Base-by-base conservation (phyloP, 176 grass and related monocot species). In the Themeda triandra region DNA sequence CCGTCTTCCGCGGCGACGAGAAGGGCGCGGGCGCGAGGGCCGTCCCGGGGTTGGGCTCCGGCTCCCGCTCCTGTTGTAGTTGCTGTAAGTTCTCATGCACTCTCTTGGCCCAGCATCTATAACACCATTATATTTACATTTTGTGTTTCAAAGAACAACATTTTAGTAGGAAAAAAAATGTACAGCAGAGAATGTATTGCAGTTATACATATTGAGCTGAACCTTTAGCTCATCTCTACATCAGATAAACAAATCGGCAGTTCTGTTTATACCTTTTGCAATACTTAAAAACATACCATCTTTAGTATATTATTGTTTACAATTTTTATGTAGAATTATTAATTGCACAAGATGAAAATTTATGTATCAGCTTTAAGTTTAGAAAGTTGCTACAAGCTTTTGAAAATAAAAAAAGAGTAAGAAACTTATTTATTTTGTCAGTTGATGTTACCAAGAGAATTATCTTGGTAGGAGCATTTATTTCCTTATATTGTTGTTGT, bases 31-130 rank as follows among this genome's bases (percentile, higher is more conserved):
- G n/a, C n/a, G n/a, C n/a, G n/a, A n/a, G n/a, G n/a, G n/a, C n/a
- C n/a, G n/a, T n/a, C n/a, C n/a, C n/a, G n/a, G n/a, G n/a, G n/a
- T n/a, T n/a, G n/a, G n/a, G n/a, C n/a, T n/a, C n/a, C n/a, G n/a
- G n/a, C n/a, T n/a, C n/a, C n/a, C n/a, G 2, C 95, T 54, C 96
- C 91, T 17, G 18, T 95, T 59, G 83, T 98, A 13, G 87, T 98
- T 72, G 93, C 78, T 60, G 93, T 95, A 92, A 98, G 93, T 95
- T 79, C 10, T 21, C 9, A 80, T 84, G 3, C 59, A 81, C 29
- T 75, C 30, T 73, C 60, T 65, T 81, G 24, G 32, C 69, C 80
- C 45, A 23, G 30, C 46, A 54, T 75, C 23, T 75, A 77, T 78
- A 21, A 15, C n/a, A 42, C 58, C 23, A 15, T 80, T 80, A 36